phyloP scores from a whole-genome alignment of 768 basidiomycete genomes.

The Amanita muscaria region DNA sequence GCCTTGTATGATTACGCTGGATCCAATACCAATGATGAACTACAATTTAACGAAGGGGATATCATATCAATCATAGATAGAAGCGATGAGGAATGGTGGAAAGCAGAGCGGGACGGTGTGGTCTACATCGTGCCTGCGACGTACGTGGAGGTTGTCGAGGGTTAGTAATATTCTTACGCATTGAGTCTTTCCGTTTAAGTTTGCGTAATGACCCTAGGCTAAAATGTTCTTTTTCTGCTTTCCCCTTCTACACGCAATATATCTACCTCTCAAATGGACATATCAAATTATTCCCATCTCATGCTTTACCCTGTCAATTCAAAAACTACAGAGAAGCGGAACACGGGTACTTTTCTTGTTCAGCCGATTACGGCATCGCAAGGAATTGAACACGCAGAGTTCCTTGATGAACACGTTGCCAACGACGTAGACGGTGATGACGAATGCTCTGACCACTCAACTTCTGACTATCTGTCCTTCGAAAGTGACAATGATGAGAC shows the following conservation, averaged over 20 bases:
- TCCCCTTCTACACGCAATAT: slow-evolving; percentile 36
- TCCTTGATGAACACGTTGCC: slow-evolving; percentile 18
- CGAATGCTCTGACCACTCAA: slow-evolving; percentile 20
- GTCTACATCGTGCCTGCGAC: slow-evolving; percentile 89
- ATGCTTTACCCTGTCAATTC: slow-evolving; percentile 1
- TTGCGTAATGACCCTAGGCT: slow-evolving; percentile 54
- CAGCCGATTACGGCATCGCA: slow-evolving; percentile 8
- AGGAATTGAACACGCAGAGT: slow-evolving; percentile 5
- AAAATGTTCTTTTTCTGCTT: slow-evolving; percentile 54
- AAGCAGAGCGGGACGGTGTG: slow-evolving; percentile 78
- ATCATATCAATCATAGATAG: slow-evolving; percentile 70
- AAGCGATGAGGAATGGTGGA: slow-evolving; percentile 91
- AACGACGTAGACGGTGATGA: slow-evolving; percentile 15
- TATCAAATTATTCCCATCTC: slow-evolving; percentile 2
- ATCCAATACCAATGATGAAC: slow-evolving; percentile 65
- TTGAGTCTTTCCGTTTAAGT: slow-evolving; percentile 56
- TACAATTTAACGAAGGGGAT: slow-evolving; percentile 82
- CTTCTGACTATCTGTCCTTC: slow-evolving; percentile 36
- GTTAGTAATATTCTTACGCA: slow-evolving; percentile 64
- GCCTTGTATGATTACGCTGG: slow-evolving; percentile 76
- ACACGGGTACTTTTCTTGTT: neutral
- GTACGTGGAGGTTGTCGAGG: slow-evolving; percentile 79
- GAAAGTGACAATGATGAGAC: slow-evolving; percentile 20
- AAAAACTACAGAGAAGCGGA: neutral
- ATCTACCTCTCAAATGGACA: slow-evolving; percentile 23